Evolutionary conservation across 257 asterid species (phyloP).

Genomic region (Nicotiana tabacum): DNA sequence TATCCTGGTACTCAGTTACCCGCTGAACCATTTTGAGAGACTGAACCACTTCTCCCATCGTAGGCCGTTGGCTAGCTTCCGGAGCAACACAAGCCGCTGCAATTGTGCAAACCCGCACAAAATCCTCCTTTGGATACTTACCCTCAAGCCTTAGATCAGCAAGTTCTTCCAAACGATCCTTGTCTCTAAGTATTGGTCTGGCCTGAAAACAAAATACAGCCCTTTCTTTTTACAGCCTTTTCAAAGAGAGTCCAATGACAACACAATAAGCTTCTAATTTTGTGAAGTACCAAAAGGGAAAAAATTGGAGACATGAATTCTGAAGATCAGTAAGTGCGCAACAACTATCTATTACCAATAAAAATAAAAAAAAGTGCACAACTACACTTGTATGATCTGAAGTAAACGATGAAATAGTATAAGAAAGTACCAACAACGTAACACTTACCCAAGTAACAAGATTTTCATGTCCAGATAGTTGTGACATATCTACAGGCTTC

Average conservation of each 20-base stretch:
- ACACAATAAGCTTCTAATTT: not conserved
- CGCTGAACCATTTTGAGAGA: conserved; percentile 96
- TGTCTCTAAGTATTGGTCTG: conserved; percentile 76
- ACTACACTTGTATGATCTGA: not conserved
- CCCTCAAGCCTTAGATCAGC: conserved; percentile 74
- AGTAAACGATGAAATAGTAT: not conserved
- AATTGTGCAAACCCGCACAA: conserved; percentile 79
- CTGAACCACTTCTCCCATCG: conserved; percentile 98
- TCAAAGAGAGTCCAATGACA: not conserved
- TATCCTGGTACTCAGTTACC: conserved; percentile 60
- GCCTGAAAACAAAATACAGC: conserved; percentile 52
- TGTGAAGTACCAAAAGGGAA: not conserved
- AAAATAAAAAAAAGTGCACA: not conserved
- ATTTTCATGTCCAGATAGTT: conserved; percentile 94
- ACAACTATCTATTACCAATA: too few species aligned
- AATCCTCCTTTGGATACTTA: conserved; percentile 83
- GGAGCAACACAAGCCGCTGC: conserved; percentile 99
- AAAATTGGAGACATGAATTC: not conserved
- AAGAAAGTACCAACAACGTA: not conserved
- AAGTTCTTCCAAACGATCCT: conserved; percentile 83
- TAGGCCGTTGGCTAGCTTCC: conserved; percentile 81
- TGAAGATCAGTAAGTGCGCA: not conserved
- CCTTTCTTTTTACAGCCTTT: not conserved
- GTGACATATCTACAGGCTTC: conserved; percentile 96
- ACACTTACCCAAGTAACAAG: conserved; percentile 83